Base-by-base conservation (phyloP, 176 grass and related monocot species). In the Tuctoria greenei region DNA sequence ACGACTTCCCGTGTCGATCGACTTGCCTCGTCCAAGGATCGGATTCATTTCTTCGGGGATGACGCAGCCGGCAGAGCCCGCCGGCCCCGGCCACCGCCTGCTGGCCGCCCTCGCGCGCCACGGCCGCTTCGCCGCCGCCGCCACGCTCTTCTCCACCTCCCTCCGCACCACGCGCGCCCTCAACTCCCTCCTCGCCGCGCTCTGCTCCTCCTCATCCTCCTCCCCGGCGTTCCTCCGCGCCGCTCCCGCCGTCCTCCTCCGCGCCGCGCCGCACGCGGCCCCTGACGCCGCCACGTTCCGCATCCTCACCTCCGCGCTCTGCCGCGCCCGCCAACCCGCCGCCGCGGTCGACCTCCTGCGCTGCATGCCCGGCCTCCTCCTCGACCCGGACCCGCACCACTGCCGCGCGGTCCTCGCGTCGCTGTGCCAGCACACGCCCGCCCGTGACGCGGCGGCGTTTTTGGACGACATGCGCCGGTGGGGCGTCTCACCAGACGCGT, bases 391-490 rank as follows among this genome's bases (percentile, higher is more conserved):
- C 47, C 20, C 58, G 15, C 26, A 10, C 11, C 61, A 36, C 10
- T 73, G 69, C 50, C 49, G 21, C n/a, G n/a, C 41, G 21, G 61
- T 79, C 47, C 34, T 85, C 69, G 60, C 65, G 20, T 83, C 81
- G 9, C 14, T 83, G 6, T 83, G 36, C 50, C 61, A 13, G 4
- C 26, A 10, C 50, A 8, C 21, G 10, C 49, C 59, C 3, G 38
- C 72, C 5, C 12, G 34, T 1, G 64, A 79, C 42, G 72, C 83
- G 4, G 63, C 58, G 43, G 62, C 67, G 10, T 75, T 89, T 78
- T 36, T 88, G 24, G 64, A 82, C 40, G 82, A 90, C 51, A 93
- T 90, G 91, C 46, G 64, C 63, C 79, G 45, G 76, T 81, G 71
- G 21, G 82, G 85, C 60, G 75, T 88, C 62, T n/a, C 45, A 23